Percentiles rank a stretch among this genome's conserved stretches.
phyloP scores from a whole-genome alignment of 2,329 filamentous ascomycete species.

The Beauveria australis region DNA sequence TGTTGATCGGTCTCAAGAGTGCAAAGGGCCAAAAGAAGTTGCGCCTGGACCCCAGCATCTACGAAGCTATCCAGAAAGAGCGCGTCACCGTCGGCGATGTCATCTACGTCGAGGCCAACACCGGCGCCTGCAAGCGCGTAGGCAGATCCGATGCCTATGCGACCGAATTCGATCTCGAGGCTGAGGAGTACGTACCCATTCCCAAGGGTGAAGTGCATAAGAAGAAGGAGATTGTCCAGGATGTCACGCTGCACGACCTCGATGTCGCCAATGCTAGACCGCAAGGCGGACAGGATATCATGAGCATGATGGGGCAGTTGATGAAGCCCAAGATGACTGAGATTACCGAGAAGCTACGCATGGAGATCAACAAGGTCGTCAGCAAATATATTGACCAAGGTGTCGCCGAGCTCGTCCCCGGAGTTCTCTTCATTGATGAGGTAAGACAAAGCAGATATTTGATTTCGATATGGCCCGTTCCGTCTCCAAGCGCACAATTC shows the following conservation, averaged over 20 bases:
- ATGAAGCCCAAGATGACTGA: conserved; percentile 99
- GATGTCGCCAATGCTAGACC: conserved; percentile 93
- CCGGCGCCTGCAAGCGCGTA: conserved; percentile 93
- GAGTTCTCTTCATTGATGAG: conserved; percentile 97
- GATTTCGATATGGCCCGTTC: not conserved
- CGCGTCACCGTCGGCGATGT: conserved; percentile 92
- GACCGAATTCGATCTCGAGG: conserved; percentile 96
- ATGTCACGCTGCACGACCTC: conserved; percentile 93
- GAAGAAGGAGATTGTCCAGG: conserved; percentile 99
- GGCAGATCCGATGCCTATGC: conserved; percentile 94
- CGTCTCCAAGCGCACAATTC: not conserved
- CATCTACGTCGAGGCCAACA: conserved; percentile 99
- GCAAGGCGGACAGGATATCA: conserved; percentile 96
- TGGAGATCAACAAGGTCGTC: conserved; percentile 98
- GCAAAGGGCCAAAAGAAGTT: conserved; percentile 97
- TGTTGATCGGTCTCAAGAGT: conserved; percentile 90
- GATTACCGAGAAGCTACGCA: conserved; percentile 92
- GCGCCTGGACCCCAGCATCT: conserved; percentile 92
- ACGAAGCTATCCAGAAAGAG: conserved; percentile 98
- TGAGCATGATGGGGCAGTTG: conserved; percentile 99
- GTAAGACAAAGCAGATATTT: conserved; percentile 38
- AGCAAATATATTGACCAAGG: conserved; percentile 99
- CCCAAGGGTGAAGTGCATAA: conserved; percentile 99
- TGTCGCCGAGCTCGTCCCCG: conserved; percentile 94
- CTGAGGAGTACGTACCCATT: conserved; percentile 97